These are phyloP conservation scores for Silene coronaria DNA, from an alignment of 179 eudicot genomes.

Conservation along the genomic window DNA sequence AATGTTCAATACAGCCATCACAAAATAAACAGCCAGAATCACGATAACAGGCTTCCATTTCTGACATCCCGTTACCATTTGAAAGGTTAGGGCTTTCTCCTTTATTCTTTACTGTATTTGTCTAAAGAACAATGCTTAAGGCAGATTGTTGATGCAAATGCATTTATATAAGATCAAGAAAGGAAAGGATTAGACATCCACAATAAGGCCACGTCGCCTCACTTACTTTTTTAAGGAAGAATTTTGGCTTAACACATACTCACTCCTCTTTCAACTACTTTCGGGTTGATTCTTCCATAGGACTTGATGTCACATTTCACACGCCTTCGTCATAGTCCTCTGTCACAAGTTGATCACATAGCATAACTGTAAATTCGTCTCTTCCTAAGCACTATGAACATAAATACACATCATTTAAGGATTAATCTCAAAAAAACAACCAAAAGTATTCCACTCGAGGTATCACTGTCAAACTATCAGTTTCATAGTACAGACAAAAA, in stretches of 20 bases:
- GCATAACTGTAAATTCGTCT: not conserved
- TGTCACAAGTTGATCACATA: not conserved
- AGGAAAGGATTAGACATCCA: slow-evolving; percentile 21
- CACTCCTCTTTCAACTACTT: slow-evolving; percentile 22
- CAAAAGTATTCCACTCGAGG: too few relatives aligned
- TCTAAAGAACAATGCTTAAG: slow-evolving; percentile 2
- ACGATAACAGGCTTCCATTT: slow-evolving; percentile 52
- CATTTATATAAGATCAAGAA: slow-evolving; percentile 23
- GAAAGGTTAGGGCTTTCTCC: slow-evolving; percentile 2
- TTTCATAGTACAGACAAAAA: not conserved
- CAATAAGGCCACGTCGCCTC: slow-evolving; percentile 21
- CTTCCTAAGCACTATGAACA: slow-evolving; percentile 9
- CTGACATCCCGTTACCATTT: slow-evolving; percentile 30
- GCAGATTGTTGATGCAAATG: slow-evolving; percentile 2
- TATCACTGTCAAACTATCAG: not conserved
- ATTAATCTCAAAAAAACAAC: not conserved
- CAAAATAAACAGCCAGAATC: slow-evolving; percentile 44
- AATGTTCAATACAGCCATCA: slow-evolving; percentile 48
- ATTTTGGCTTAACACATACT: slow-evolving; percentile 8
- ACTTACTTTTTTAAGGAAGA: slow-evolving; percentile 20
- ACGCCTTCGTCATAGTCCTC: slow-evolving; percentile 21
- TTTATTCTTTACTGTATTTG: not conserved
- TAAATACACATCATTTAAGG: not conserved
- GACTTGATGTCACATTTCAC: slow-evolving; percentile 17
- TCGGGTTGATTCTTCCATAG: slow-evolving; percentile 21